Conservation (phyloP, 2,329 filamentous ascomycete genomes). For the Ceratocystis albifundus region DNA sequence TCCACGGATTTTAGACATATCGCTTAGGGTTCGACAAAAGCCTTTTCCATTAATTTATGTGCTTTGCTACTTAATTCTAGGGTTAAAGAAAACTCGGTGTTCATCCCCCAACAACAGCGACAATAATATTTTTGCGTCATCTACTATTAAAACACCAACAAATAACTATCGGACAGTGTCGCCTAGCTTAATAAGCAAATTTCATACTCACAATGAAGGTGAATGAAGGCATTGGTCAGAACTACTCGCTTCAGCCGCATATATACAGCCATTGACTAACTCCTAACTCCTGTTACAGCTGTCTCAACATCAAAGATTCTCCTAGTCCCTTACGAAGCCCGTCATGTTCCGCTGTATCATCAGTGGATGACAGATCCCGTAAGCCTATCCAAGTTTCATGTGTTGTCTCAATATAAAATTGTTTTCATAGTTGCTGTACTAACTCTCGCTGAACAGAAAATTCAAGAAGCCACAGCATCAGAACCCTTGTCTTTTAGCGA, state of each 20-base stretch:
- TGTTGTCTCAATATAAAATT: not conserved
- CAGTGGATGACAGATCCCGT: slow-evolving; percentile 82
- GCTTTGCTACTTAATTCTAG: not conserved
- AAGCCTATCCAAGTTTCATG: slow-evolving; percentile 24
- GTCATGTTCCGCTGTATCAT: slow-evolving; percentile 76
- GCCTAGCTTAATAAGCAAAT: not conserved
- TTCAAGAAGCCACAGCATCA: slow-evolving; percentile 76
- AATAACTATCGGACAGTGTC: not conserved
- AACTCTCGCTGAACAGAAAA: slow-evolving; percentile 38
- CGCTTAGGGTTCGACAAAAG: too few relatives aligned
- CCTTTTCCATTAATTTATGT: not conserved
- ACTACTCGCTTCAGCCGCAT: not conserved
- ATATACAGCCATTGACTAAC: not conserved
- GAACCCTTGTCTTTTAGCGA: slow-evolving; percentile 68
- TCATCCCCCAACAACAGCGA: too few relatives aligned
- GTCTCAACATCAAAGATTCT: slow-evolving; percentile 54
- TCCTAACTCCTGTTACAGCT: slow-evolving; percentile 36
- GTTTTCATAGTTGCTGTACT: slow-evolving; percentile 1
- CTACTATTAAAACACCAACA: not conserved
- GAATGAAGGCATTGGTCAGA: slow-evolving; percentile 37
- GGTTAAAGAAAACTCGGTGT: not conserved
- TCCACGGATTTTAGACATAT: too few relatives aligned
- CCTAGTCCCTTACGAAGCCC: slow-evolving; percentile 71
- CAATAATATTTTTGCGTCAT: not conserved
- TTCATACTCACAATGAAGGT: slow-evolving; percentile 32